Evolutionary conservation across 441 rosid species (phyloP), one percentile per base, ranked within the genome.

Genomic region (Francoa sonchifolia): DNA sequence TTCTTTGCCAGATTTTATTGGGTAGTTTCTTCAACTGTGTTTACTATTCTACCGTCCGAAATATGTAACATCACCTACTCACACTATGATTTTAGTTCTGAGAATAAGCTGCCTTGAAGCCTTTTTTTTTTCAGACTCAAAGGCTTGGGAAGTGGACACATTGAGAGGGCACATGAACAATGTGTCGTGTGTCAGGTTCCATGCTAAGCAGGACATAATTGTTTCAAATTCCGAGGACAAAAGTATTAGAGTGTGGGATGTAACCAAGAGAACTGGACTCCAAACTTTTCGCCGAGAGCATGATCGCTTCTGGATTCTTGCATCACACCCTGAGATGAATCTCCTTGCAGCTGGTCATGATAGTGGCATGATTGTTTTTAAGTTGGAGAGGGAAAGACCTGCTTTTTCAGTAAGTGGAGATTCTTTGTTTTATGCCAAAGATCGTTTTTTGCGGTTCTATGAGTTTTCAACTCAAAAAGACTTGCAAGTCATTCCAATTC

Each of bases 321-420:
- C 92, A 42, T 68, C 78, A 50, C 94, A 86, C 43, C 96, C 96
- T 2, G 88, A 79, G 58, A 79, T 73, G 76, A 86, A 86, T 62
- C 71, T 86, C 39, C 59, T 86, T 58, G 96, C 96, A 33, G 94
- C 96, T 2, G 94, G 96, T 15, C 96, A 86, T 61, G 96, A 86
- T 56, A 75, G 74, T 57, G 96, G 96, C n/a, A 75, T 86, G 96
- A 70, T 82, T 30, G 96, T 86, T 15, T 86, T 86, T 47, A 86
- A 86, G 52, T 65, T 86, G 48, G 94, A 79, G 71, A 79, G 94
- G 63, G 94, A 86, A 52, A 61, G 92, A 6, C 92, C 96, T 52
- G 96, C 96, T 6, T 82, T 82, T 75, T 69, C 88, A 5, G 63
- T 82, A 31, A 82, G 88, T 55, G 83, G 77, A 8, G 77, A 82